These are phyloP conservation scores for Torulaspora globosa DNA, from an alignment of 1,139 yeast species.

Conservation along the genomic window DNA sequence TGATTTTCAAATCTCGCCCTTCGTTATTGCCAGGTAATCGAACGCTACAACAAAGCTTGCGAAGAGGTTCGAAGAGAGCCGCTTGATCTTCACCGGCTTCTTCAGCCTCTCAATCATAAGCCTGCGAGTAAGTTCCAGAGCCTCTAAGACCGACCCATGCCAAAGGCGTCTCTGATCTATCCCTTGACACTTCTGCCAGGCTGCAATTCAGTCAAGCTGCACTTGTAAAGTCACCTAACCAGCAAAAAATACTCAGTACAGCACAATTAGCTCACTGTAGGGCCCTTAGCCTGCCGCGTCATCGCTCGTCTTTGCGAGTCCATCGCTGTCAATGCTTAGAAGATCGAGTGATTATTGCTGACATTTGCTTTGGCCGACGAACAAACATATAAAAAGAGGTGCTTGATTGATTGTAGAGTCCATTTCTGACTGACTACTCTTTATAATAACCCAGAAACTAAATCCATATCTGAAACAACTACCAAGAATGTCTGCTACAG, in stretches of 20 bases:
- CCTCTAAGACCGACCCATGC: too few species aligned
- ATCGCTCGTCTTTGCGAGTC: neutral
- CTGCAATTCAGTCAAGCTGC: neutral
- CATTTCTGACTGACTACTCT: neutral
- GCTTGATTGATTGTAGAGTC: neutral
- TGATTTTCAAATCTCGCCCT: neutral
- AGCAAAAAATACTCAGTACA: neutral
- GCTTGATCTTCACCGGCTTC: too few species aligned
- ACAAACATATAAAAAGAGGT: neutral
- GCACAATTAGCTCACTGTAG: neutral
- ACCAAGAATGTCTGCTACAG: neutral
- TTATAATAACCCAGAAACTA: neutral
- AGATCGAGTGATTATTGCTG: constrained; percentile 3
- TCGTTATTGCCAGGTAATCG: neutral
- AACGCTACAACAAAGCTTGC: too few species aligned
- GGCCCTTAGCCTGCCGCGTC: neutral
- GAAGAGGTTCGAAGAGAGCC: too few species aligned
- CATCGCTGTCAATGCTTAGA: neutral
- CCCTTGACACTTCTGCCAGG: neutral
- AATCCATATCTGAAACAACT: neutral
- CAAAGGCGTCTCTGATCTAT: too few species aligned
- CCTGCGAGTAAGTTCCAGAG: too few species aligned
- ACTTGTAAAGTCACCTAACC: neutral
- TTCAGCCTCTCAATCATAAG: too few species aligned
- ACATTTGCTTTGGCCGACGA: neutral